Base-by-base conservation (phyloP, 2,329 filamentous ascomycete species). In the Camillea tinctor region DNA sequence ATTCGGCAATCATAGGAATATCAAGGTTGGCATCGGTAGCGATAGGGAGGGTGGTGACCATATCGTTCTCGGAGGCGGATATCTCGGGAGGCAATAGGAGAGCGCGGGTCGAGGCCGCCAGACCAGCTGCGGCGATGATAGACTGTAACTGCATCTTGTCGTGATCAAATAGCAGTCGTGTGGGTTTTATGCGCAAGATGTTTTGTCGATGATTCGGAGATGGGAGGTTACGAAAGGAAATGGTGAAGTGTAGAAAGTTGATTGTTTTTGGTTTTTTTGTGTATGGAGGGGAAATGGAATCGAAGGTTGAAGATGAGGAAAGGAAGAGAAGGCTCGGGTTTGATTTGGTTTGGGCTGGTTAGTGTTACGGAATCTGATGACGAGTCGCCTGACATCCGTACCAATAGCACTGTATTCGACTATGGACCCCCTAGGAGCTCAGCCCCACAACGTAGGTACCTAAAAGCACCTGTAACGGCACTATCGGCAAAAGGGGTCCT, bases 71-170 rank as follows among this genome's bases (percentile, higher is more conserved):
- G 50, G 62, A 56, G 7, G 67, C 65, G 57, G 68, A 58, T 26
- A 71, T 40, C n/a, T 71, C 71, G 40, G 72, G 68, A 52, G 72
- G 71, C 13, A 74, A 58, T 44, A 74, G 58, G 24, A 74, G 60
- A 58, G 72, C 72, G 61, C 71, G 64, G 66, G 76, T 52, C 64
- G 73, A 50, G 60, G 72, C 71, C 65, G 69, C 72, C 69, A 76
- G 69, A 57, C 73, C 73, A 58, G 69, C 70, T 63, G 72, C 73
- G 63, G 72, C 67, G 57, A 73, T 60, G 55, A 75, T 58, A 11
- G 73, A 68, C 50, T 65, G 72, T 64, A 74, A 68, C 64, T 74
- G 69, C 73, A 75, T 75, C 17, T 60, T 73, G 56, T 55, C 53
- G 51, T 58, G 48, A 30, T 56, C 48, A n/a, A 51, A 13, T 44